Conservation (phyloP, 2,329 filamentous ascomycete species). For the Harringtonia aguacate region DNA sequence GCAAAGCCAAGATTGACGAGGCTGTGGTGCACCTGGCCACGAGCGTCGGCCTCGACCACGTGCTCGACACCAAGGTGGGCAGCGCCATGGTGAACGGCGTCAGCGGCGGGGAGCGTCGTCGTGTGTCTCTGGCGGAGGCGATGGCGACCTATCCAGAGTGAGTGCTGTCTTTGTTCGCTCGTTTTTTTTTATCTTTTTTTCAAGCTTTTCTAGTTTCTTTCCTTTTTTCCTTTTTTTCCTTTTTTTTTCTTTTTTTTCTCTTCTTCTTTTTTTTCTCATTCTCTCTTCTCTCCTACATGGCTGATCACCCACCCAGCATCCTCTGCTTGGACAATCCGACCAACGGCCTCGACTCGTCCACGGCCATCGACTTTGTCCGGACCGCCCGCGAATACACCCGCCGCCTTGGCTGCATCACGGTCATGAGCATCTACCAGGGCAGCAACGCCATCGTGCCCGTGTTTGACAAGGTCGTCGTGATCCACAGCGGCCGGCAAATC, state of each 20-base stretch:
- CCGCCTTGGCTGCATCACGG: conserved; percentile 46
- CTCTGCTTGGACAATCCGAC: conserved; percentile 67
- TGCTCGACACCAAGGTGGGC: conserved; percentile 55
- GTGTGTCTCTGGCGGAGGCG: conserved; percentile 65
- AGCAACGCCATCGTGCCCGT: conserved; percentile 53
- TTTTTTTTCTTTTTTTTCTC: neutral
- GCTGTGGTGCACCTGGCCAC: conserved; percentile 22
- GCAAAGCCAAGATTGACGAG: neutral
- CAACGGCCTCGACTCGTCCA: conserved; percentile 52
- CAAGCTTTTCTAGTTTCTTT: too few species aligned
- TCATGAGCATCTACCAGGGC: conserved; percentile 56
- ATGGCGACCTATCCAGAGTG: conserved; percentile 30
- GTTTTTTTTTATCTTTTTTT: neutral
- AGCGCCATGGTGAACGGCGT: conserved; percentile 52
- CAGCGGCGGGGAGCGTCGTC: conserved; percentile 56
- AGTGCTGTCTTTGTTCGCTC: neutral
- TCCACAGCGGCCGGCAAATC: conserved; percentile 55
- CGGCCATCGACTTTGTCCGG: conserved; percentile 54
- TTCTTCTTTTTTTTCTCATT: neutral
- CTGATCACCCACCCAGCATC: conserved; percentile 35
- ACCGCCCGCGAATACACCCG: conserved; percentile 56
- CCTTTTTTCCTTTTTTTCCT: neutral
- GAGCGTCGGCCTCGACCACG: conserved; percentile 29
- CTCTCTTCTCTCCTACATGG: conserved; percentile 12
- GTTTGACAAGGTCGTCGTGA: conserved; percentile 66